These are phyloP conservation scores for Coemansia furcata DNA, from an alignment of 192 early-diverging fungal genomes.

Conservation along the genomic window DNA sequence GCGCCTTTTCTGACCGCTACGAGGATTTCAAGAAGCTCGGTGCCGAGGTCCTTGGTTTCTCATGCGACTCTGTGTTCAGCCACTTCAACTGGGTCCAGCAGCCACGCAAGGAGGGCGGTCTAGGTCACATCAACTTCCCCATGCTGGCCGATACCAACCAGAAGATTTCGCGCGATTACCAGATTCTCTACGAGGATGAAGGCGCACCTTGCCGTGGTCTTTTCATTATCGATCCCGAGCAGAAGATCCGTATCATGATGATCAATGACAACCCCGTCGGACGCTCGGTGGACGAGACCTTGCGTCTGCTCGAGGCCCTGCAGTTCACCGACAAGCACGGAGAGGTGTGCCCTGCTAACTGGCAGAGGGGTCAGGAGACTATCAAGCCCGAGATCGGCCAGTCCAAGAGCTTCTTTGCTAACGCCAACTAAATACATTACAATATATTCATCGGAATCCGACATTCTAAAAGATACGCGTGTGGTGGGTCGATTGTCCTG, in stretches of 20 bases:
- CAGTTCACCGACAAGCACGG: conserved; percentile 87
- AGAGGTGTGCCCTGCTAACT: conserved; percentile 84
- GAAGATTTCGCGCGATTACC: conserved; percentile 83
- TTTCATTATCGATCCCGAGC: conserved; percentile 90
- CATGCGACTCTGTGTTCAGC: conserved; percentile 75
- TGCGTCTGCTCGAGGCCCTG: conserved; percentile 89
- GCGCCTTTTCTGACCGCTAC: conserved; percentile 83
- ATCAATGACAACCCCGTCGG: conserved; percentile 91
- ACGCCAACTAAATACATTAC: conserved; percentile 1
- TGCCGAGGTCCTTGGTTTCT: conserved; percentile 72
- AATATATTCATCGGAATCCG: conserved; percentile 10
- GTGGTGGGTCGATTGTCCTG: conserved; percentile 74
- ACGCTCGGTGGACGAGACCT: conserved; percentile 79
- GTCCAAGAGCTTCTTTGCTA: conserved; percentile 69
- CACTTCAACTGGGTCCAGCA: conserved; percentile 89
- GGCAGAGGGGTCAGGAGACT: conserved; percentile 71
- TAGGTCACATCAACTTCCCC: conserved; percentile 91
- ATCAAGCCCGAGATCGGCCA: conserved; percentile 70
- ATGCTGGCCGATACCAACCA: conserved; percentile 86
- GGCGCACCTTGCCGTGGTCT: conserved; percentile 79
- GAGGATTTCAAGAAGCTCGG: conserved; percentile 78
- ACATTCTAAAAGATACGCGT: conserved; percentile 68
- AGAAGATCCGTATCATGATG: conserved; percentile 81
- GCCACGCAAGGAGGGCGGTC: conserved; percentile 83
- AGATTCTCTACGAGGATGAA: conserved; percentile 78